Percentiles rank a stretch among this genome's conserved stretches.
phyloP scores from a whole-genome alignment of 2,329 filamentous ascomycete genomes.

The Fusarium dimerum region DNA sequence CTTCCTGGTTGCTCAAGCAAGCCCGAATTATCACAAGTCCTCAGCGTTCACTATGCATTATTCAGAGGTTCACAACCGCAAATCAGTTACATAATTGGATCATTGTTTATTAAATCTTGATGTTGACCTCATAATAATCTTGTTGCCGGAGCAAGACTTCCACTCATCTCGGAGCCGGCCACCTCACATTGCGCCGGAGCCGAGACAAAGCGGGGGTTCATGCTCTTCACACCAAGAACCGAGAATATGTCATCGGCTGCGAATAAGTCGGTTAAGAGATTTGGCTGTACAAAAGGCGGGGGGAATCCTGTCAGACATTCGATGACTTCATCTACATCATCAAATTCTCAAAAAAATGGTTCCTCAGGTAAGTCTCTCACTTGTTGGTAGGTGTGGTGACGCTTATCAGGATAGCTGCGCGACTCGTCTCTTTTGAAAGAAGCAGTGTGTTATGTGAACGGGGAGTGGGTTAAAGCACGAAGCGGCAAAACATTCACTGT shows the following conservation, averaged over 20 bases:
- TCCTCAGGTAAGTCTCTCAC: not conserved
- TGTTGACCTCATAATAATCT: no score
- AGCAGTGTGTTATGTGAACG: slow-evolving; percentile 82
- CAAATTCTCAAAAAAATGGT: not conserved
- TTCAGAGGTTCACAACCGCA: no score
- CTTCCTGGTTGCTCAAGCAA: no score
- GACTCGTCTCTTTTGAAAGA: slow-evolving; percentile 83
- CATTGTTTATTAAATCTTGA: no score
- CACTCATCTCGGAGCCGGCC: not conserved
- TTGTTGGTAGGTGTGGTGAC: not conserved
- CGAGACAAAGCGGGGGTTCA: not conserved
- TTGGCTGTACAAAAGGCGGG: not conserved
- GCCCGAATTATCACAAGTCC: no score
- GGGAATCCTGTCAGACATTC: not conserved
- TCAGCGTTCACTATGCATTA: no score
- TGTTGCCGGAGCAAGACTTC: no score
- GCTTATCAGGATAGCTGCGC: not conserved
- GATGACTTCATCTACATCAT: no score
- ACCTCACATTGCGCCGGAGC: not conserved
- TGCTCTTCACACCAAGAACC: not conserved
- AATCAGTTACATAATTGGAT: no score
- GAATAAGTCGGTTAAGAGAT: not conserved
- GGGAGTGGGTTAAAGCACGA: slow-evolving; percentile 83
- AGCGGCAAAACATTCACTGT: slow-evolving; percentile 94
- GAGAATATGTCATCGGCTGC: not conserved